These are phyloP conservation scores for Talaromyces atroroseus DNA, from an alignment of 2,329 filamentous ascomycete species.

Conservation along the genomic window DNA sequence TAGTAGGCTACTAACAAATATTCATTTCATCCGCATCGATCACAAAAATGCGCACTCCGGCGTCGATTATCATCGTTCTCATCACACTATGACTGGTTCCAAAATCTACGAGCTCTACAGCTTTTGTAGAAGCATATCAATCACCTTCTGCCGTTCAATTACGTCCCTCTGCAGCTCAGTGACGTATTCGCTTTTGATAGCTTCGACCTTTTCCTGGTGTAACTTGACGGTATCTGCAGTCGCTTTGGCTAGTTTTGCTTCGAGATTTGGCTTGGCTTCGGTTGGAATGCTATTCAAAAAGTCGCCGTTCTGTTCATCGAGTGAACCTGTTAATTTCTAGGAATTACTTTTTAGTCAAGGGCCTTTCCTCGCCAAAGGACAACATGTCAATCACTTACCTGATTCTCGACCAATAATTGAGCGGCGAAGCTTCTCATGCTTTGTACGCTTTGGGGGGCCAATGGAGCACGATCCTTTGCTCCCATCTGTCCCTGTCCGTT, in stretches of 20 bases:
- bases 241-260: not conserved
- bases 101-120: not conserved
- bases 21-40: not conserved
- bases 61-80: no score
- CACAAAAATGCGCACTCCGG: no score
- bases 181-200: constrained; percentile 6
- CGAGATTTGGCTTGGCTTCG: not conserved
- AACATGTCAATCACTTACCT: not conserved
- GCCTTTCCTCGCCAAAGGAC: not conserved
- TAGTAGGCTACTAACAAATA: no score
- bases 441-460: not conserved
- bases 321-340: not conserved
- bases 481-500: no score
- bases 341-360: not conserved
- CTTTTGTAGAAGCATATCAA: constrained; percentile 2
- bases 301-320: not conserved
- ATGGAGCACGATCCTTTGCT: not conserved
- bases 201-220: constrained; percentile 8
- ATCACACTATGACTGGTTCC: not conserved
- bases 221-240: not conserved
- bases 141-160: constrained; percentile 9
- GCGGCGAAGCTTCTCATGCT: not conserved
- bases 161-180: constrained; percentile 8
- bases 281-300: not conserved
- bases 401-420: not conserved